A percentile compares a stretch with the other conserved stretches of the same genome.
These are phyloP conservation scores for Triglochin maritima DNA, from an alignment of 106 monocot genomes.

Conservation along the genomic window DNA sequence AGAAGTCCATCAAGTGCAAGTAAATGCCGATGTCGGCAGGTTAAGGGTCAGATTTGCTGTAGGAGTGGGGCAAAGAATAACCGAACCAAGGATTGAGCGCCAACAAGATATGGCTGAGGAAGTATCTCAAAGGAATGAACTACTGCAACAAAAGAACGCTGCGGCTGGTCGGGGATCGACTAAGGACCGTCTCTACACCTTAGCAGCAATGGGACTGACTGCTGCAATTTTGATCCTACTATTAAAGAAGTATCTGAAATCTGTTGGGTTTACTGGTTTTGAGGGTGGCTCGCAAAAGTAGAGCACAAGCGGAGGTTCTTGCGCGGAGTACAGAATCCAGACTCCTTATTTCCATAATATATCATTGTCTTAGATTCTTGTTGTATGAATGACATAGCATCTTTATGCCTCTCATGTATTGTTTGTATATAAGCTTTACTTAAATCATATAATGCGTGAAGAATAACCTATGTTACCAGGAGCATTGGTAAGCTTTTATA, in stretches of 20 bases:
- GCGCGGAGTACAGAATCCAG: too few relatives aligned
- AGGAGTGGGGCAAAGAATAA: constrained; percentile 30
- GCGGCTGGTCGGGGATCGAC: constrained; percentile 17
- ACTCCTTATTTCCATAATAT: too few relatives aligned
- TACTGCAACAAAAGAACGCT: constrained; percentile 3
- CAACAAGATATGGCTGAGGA: too few relatives aligned
- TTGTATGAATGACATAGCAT: too few relatives aligned
- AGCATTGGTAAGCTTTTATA: too few relatives aligned
- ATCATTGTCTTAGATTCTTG: too few relatives aligned
- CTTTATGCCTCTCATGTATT: too few relatives aligned
- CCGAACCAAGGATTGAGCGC: not conserved
- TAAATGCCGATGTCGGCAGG: constrained; percentile 43
- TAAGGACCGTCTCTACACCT: constrained; percentile 49
- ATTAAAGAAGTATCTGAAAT: constrained; percentile 71
- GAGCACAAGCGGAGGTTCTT: not conserved
- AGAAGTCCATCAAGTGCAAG: constrained; percentile 41
- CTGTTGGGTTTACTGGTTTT: constrained; percentile 28
- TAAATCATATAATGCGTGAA: too few relatives aligned
- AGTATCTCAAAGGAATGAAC: not conserved
- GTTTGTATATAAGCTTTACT: too few relatives aligned
- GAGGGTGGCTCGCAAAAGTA: constrained; percentile 15
- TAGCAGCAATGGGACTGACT: constrained; percentile 56
- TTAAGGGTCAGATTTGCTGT: constrained; percentile 39
- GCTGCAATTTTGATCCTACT: constrained; percentile 54
- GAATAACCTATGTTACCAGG: too few relatives aligned